These are phyloP conservation scores for Nitzschia palea DNA, from an alignment of 108 stramenopile species.

Conservation along the genomic window DNA sequence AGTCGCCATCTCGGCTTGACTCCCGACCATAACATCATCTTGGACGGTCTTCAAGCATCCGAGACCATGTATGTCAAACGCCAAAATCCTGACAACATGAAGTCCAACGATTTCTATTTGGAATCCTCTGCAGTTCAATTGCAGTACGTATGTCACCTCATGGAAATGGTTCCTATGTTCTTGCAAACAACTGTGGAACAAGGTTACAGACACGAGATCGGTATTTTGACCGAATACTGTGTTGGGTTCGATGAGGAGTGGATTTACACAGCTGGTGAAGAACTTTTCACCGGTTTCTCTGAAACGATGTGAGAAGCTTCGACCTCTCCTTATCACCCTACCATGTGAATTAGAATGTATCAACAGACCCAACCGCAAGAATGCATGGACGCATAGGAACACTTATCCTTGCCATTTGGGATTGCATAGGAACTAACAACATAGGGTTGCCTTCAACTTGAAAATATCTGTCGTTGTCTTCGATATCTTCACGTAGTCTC, in stretches of 20 bases:
- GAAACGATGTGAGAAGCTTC: constrained; percentile 2
- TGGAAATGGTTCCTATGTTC: constrained; percentile 13
- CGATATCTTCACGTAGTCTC: no score
- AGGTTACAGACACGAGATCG: constrained; percentile 8
- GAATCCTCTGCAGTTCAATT: not conserved
- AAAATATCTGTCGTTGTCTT: no score
- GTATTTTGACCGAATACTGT: constrained; percentile 17
- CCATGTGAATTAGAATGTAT: no score
- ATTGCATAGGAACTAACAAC: no score
- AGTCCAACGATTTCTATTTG: constrained; percentile 11
- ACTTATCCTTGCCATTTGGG: no score
- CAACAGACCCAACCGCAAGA: no score
- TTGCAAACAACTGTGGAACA: constrained; percentile 8
- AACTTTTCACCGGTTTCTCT: constrained; percentile 5
- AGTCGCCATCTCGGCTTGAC: constrained; percentile 3
- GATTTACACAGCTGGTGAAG: constrained; percentile 2
- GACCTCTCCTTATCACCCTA: no score
- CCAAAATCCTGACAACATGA: not conserved
- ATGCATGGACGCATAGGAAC: no score
- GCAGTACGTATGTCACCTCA: constrained; percentile 9
- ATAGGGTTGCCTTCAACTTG: no score
- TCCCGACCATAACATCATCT: constrained; percentile 7
- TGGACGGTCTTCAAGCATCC: constrained; percentile 12
- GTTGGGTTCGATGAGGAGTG: constrained; percentile 12
- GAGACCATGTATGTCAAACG: not conserved